A percentile compares a stretch with the other conserved stretches of the same genome.
Conservation (phyloP, 2,329 filamentous ascomycete genomes). For the Aureobasidium leucospermi region DNA sequence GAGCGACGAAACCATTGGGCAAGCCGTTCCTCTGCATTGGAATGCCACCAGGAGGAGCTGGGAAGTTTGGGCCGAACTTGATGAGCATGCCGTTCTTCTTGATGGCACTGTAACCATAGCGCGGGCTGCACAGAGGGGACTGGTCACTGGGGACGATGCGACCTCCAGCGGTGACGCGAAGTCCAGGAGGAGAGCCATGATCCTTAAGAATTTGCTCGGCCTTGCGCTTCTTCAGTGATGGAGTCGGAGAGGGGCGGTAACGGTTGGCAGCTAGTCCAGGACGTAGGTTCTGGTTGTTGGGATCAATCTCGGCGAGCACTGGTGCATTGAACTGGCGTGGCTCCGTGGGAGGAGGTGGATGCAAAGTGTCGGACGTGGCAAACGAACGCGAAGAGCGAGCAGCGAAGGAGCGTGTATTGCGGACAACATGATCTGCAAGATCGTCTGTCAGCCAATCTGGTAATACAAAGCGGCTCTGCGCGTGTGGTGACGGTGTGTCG, state of each 20-base stretch:
- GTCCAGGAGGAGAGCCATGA: conserved; percentile 44
- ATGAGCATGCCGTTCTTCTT: conserved; percentile 31
- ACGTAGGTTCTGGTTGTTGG: conserved; percentile 26
- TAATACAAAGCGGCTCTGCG: background rate
- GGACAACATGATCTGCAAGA: conserved; percentile 30
- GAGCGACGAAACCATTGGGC: conserved; percentile 29
- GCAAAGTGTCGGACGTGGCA: conserved; percentile 23
- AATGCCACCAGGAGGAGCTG: conserved; percentile 21
- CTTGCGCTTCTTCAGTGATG: conserved; percentile 44
- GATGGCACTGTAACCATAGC: conserved; percentile 32
- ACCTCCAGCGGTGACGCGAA: conserved; percentile 46
- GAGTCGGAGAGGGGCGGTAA: conserved; percentile 38
- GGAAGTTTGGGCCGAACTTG: conserved; percentile 31
- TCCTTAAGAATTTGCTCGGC: conserved; percentile 44
- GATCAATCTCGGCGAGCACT: conserved; percentile 27
- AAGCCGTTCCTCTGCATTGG: conserved; percentile 21
- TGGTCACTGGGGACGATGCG: conserved; percentile 43
- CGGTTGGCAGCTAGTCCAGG: conserved; percentile 17
- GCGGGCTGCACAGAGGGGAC: conserved; percentile 32
- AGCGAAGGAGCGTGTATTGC: conserved; percentile 29
- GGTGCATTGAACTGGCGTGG: conserved; percentile 14
- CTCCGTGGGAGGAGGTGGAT: conserved; percentile 20
- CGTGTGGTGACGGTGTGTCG: conserved; percentile 17
- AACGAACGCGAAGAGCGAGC: conserved; percentile 30
- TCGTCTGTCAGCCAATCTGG: conserved; percentile 15